These are phyloP conservation scores for Globisporangium mamillatum DNA, from an alignment of 352 stramenopile genomes.

Conservation along the genomic window DNA sequence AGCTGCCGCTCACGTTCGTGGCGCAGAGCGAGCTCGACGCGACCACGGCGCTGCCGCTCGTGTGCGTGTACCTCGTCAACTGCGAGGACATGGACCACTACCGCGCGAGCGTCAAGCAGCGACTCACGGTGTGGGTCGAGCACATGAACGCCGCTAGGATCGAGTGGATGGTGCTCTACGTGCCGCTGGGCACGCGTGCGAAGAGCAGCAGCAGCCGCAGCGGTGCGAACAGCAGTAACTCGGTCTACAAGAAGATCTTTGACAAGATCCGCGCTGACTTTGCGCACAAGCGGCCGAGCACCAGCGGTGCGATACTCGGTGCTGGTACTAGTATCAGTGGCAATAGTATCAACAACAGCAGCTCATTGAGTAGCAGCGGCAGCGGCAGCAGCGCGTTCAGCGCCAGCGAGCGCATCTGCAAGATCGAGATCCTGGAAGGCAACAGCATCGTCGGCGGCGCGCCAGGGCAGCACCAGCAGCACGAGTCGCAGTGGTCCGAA, in stretches of 20 bases:
- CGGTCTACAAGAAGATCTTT: slow-evolving; percentile 80
- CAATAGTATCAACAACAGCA: slow-evolving; percentile 1
- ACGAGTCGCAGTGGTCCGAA: slow-evolving; percentile 80
- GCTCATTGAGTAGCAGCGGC: slow-evolving; percentile 8
- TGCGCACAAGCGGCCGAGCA: slow-evolving; percentile 33
- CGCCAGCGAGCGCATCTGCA: slow-evolving; percentile 65
- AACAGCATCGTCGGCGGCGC: slow-evolving; percentile 53
- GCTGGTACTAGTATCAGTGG: not conserved
- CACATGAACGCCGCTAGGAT: slow-evolving; percentile 60
- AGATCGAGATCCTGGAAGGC: slow-evolving; percentile 77
- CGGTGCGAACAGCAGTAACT: slow-evolving; percentile 19
- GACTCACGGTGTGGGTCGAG: slow-evolving; percentile 62
- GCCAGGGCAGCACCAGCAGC: slow-evolving; percentile 58
- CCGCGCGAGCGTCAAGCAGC: slow-evolving; percentile 41
- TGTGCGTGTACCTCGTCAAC: slow-evolving; percentile 79
- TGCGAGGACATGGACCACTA: slow-evolving; percentile 83
- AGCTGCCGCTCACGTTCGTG: slow-evolving; percentile 49
- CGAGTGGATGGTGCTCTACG: slow-evolving; percentile 83
- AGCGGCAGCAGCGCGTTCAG: slow-evolving; percentile 3
- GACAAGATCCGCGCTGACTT: slow-evolving; percentile 70
- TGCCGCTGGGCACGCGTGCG: slow-evolving; percentile 74
- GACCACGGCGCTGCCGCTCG: slow-evolving; percentile 31
- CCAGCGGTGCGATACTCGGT: slow-evolving; percentile 15
- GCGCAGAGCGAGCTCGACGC: slow-evolving; percentile 18
- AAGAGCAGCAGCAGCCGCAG: slow-evolving; percentile 42